Base-by-base conservation (phyloP, 345 rosid genomes). In the Jatropha curcas region DNA sequence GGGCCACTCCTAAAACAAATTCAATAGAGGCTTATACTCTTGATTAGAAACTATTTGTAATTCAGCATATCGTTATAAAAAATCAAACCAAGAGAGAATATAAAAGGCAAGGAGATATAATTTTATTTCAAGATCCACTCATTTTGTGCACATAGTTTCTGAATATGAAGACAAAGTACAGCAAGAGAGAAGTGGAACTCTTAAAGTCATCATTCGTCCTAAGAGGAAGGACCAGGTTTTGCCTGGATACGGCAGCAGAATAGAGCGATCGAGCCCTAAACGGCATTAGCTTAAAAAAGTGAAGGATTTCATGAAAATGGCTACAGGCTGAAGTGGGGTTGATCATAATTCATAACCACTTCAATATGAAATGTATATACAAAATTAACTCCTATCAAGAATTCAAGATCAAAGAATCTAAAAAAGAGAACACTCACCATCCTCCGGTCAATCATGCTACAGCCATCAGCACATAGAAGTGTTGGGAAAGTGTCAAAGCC, bases 401-500 rank as follows among this genome's bases (percentile, higher is more conserved):
- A n/a, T 56, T 37, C 14, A 20, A 51, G 22, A 56, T 27, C 46
- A 46, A 39, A 16, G 46, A 25, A 74, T 24, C 41, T 24, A 17
- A 27, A 34, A 20, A 51, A 39, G 33, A 51, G 31, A 61, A 25
- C 46, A 80, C 82, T 86, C 64, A 85, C 89, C 88, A 86, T 85
- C 71, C 89, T 83, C 70, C 89, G 69, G 76, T 87, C 93, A 65
- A 87, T 87, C 90, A 88, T 85, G 82, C 88, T 82, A 65, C 89
- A 85, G 1, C 90, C 93, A 76, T 85, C 87, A 56, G 89, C 89
- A 45, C 90, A 85, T n/a, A 87, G 75, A 70, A 87, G 89, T 31
- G 90, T 87, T 2, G 90, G 88, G 52, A 85, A 88, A 56, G 86
- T 88, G 77, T 88, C 92, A 46, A 86, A 88, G 60, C 89, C 89